Base-by-base conservation (phyloP, 768 basidiomycete species). In the Tricholoma furcatifolium region DNA sequence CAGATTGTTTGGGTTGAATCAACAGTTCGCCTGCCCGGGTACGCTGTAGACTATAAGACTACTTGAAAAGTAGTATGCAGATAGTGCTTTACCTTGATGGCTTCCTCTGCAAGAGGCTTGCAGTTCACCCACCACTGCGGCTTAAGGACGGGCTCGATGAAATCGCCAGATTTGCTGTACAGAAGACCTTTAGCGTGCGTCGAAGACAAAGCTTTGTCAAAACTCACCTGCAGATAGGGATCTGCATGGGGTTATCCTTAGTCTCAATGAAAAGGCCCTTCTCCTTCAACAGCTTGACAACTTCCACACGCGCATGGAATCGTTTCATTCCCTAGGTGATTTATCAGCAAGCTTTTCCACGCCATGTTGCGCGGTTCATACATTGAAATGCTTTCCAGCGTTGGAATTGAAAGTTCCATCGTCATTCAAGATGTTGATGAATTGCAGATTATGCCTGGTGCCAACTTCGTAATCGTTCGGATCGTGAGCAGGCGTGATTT, bases 121-220 rank as follows among this genome's bases (percentile, higher is more conserved):
- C 94, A 96, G 68, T 87, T 84, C 32, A 99, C 88, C 95, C 96
- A 99, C 97, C 97, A 99, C 66, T 99, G 97, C 0, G 97, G 97
- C 69, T 97, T 98, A 62, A 98, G 74, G 18, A 98, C 74, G 2
- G 91, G 88, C 69, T 99, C 97, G 59, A 98, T 97, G 49, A 99
- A 70, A 66, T 99, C 97, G 1, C 96, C 96, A 2, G 93, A 97
- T 80, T 97, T 96, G 60, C 91, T 96, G 58, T 2, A 48, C 39
- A 24, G 23, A 12, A n/a, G 15, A 34, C 7, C 17, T 17, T 63
- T 2, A 60, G 55, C 49, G 10, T 9, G n/a, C 8, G 3, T 12
- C 36, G 14, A 4, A 38, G 50, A 10, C 8, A 23, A 9, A 12
- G 11, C 34, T 38, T 11, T 8, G 8, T 31, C 20, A 31, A 18